A percentile compares a stretch with the other conserved stretches of the same genome.
Evolutionary conservation across 2,329 filamentous ascomycete genomes (phyloP).

Genomic region (Xylariaceae sp.): DNA sequence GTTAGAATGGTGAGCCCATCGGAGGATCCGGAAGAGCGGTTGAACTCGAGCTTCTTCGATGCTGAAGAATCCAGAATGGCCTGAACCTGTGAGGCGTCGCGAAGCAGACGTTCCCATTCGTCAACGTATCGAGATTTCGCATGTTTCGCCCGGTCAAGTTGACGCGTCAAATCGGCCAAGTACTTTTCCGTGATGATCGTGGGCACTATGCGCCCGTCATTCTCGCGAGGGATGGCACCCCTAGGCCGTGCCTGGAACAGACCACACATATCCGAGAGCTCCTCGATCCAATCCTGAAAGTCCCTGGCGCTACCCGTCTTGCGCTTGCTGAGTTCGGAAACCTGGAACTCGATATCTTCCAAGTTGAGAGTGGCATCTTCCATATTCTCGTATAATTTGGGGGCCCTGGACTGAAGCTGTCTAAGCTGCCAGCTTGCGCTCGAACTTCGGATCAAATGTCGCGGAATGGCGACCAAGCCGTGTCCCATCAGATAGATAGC

Average conservation of each 20-base stretch:
- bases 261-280: slow-evolving; percentile 72
- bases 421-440: slow-evolving; percentile 69
- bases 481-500: slow-evolving; percentile 98
- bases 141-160: slow-evolving; percentile 75
- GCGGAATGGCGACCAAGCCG: slow-evolving; percentile 84
- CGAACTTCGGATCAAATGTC: slow-evolving; percentile 72
- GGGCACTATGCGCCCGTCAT: slow-evolving; percentile 53
- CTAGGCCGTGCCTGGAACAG: slow-evolving; percentile 57
- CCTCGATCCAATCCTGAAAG: slow-evolving; percentile 93
- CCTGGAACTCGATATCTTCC: slow-evolving; percentile 75
- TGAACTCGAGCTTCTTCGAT: slow-evolving; percentile 76
- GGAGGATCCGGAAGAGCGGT: slow-evolving; percentile 50
- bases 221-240: slow-evolving; percentile 36
- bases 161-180: slow-evolving; percentile 80
- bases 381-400: slow-evolving; percentile 78
- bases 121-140: slow-evolving; percentile 75
- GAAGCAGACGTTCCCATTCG: slow-evolving; percentile 78
- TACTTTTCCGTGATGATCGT: slow-evolving; percentile 89
- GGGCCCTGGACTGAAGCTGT: slow-evolving; percentile 71
- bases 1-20: slow-evolving; percentile 60
- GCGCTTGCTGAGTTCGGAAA: slow-evolving; percentile 70
- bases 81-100: slow-evolving; percentile 69
- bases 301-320: slow-evolving; percentile 72
- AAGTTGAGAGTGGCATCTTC: slow-evolving; percentile 76
- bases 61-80: slow-evolving; percentile 76